Percentiles rank a stretch among this genome's conserved stretches.
Evolutionary conservation across 1,139 yeast genomes (phyloP).

Genomic region (Yamadazyma taylorii): DNA sequence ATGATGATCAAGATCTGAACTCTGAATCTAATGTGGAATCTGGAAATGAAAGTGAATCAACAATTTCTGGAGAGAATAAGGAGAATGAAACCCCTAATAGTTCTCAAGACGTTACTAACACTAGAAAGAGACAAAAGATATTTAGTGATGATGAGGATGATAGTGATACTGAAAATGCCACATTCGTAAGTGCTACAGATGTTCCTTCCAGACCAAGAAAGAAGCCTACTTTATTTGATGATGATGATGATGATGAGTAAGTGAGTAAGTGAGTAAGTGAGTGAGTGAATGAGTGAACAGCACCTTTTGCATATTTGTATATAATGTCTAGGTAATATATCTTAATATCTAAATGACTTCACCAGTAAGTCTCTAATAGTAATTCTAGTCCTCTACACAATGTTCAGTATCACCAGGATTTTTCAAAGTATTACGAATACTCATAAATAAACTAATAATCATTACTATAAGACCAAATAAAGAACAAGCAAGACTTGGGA

Average conservation of each 20-base stretch:
- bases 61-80: conserved; percentile 7
- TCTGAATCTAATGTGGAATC: no score
- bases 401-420: conserved; percentile 27
- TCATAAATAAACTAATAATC: conserved; percentile 76
- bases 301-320: conserved; percentile 4
- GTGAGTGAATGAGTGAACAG: no score
- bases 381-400: conserved; percentile 37
- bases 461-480: conserved; percentile 74
- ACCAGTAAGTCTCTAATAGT: neutral
- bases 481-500: conserved; percentile 63
- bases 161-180: conserved; percentile 11
- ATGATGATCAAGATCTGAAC: neutral
- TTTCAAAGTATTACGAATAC: conserved; percentile 54
- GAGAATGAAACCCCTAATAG: conserved; percentile 12
- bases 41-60: no score
- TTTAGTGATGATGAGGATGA: conserved; percentile 28
- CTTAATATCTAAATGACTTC: neutral
- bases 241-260: conserved; percentile 24
- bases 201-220: conserved; percentile 10
- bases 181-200: conserved; percentile 15
- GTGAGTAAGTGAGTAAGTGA: no score
- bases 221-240: conserved; percentile 20
- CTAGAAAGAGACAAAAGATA: conserved; percentile 18
- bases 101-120: conserved; percentile 4
- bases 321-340: conserved; percentile 1